Conservation (phyloP, 805 yeast genomes). For the Teunomyces gatunensis region DNA sequence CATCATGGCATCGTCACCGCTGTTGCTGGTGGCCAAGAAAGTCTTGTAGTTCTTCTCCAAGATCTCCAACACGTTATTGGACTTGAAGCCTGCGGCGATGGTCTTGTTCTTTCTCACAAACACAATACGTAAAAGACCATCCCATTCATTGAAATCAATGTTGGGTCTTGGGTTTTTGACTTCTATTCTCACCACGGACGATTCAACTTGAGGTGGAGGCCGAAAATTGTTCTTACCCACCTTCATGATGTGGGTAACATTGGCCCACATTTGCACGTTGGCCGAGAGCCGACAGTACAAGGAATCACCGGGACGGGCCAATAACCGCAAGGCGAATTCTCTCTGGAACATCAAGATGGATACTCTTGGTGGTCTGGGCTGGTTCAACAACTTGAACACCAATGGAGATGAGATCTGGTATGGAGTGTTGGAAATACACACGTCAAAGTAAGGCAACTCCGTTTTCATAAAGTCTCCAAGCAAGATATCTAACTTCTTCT, state of each 20-base stretch:
- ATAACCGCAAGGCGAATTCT: constrained; percentile 88
- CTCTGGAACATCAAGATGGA: constrained; percentile 97
- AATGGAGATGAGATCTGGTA: constrained; percentile 96
- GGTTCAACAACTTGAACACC: constrained; percentile 86
- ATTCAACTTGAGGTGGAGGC: constrained; percentile 98
- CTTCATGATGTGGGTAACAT: constrained; percentile 96
- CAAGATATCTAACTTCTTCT: constrained; percentile 85
- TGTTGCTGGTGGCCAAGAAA: constrained; percentile 55
- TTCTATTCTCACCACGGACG: constrained; percentile 91
- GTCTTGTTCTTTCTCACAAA: constrained; percentile 94
- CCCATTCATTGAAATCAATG: constrained; percentile 95
- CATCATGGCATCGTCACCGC: constrained; percentile 41
- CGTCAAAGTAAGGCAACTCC: constrained; percentile 90
- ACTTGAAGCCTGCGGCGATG: constrained; percentile 87
- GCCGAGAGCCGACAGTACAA: constrained; percentile 92
- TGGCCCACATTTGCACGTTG: constrained; percentile 99
- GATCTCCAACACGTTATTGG: constrained; percentile 72
- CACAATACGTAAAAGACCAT: constrained; percentile 85
- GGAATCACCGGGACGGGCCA: constrained; percentile 96
- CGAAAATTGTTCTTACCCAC: constrained; percentile 95
- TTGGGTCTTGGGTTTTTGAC: constrained; percentile 92
- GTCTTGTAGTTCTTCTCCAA: constrained; percentile 87
- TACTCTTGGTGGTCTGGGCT: constrained; percentile 92
- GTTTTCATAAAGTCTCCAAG: constrained; percentile 96
- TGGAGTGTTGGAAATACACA: constrained; percentile 96